Evolutionary conservation across 225 moss, liverwort and hornwort genomes (phyloP), one percentile per base, ranked within the genome.

Genomic region (Straminergon stramineum): DNA sequence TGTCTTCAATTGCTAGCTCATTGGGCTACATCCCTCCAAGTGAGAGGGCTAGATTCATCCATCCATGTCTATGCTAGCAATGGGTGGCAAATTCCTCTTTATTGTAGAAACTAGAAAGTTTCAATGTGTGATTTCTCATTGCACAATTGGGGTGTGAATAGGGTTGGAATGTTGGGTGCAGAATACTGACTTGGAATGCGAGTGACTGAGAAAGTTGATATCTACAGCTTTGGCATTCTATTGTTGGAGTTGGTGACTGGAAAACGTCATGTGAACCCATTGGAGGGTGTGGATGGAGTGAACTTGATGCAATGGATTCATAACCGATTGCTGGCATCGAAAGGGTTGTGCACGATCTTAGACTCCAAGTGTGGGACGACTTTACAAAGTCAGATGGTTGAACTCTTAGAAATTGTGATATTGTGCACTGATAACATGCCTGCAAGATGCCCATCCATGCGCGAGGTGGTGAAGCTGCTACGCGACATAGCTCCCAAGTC

Each of bases 91-190:
- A 32, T 32, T 51, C 13, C 4, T n/a, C 8, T 24, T 39, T 23
- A 8, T 39, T 39, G 24, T 39, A 39, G 7, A 1, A 70, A 21
- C 4, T 55, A 39, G 4, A 1, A 70, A 21, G 6, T 55, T 37
- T 9, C 34, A 45, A 30, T 35, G 34, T 15, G 23, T 23, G 11
- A 55, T 55, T 28, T 79, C 16, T 79, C 15, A 57, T 57, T 57
- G 17, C 5, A 2, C 1, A 3, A 37, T 0, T 15, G 3, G 16
- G 10, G 10, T 27, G 16, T 27, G 3, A 43, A 1, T 17, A 5
- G 15, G 15, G 10, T 24, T 79, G 16, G 56, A 11, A 57, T 53
- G 53, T 2, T 37, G 9, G 9, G 2, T 56, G 79, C 10, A 79
- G 27, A 79, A 17, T 79, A 55, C n/a, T 57, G 7, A 0, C 57